Percentiles rank a stretch among this genome's conserved stretches.
Evolutionary conservation across 768 basidiomycete genomes (phyloP).

Genomic region (Suillus alpinus): DNA sequence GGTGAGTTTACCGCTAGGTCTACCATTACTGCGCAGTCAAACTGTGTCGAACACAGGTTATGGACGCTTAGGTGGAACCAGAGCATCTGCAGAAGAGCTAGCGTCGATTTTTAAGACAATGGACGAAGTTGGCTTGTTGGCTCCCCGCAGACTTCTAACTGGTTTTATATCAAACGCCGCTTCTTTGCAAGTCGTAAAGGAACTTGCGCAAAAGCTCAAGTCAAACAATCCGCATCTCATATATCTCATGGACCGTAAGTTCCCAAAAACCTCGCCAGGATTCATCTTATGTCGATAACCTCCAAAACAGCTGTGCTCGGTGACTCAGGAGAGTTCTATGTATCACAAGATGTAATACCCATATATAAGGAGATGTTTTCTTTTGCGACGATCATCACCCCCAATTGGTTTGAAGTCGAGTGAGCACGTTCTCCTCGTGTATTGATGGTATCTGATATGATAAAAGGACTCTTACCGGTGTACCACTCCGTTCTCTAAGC

Average conservation of each 20-base stretch:
- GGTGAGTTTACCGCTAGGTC: constrained; percentile 42
- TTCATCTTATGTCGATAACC: background rate
- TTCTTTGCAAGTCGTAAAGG: constrained; percentile 63
- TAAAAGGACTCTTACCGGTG: constrained; percentile 73
- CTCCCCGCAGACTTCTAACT: constrained; percentile 74
- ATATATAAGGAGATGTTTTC: constrained; percentile 78
- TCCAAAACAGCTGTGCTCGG: constrained; percentile 80
- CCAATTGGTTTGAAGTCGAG: constrained; percentile 99
- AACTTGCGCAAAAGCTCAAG: constrained; percentile 61
- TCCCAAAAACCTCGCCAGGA: background rate
- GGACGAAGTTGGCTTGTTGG: constrained; percentile 72
- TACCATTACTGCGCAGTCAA: background rate
- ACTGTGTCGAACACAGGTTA: constrained; percentile 55
- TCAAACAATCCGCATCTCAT: constrained; percentile 56
- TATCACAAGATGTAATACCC: constrained; percentile 82
- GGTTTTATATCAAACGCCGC: constrained; percentile 90
- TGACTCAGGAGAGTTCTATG: constrained; percentile 86
- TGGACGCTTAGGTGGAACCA: constrained; percentile 75
- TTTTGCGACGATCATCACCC: constrained; percentile 92
- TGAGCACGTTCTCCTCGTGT: constrained; percentile 29
- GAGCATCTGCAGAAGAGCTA: constrained; percentile 77
- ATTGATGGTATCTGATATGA: constrained; percentile 3
- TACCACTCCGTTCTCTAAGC: constrained; percentile 58
- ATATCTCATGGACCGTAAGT: constrained; percentile 91
- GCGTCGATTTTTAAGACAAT: constrained; percentile 68